phyloP scores from a whole-genome alignment of 2,329 filamentous ascomycete species.

The Penicillium sp. region DNA sequence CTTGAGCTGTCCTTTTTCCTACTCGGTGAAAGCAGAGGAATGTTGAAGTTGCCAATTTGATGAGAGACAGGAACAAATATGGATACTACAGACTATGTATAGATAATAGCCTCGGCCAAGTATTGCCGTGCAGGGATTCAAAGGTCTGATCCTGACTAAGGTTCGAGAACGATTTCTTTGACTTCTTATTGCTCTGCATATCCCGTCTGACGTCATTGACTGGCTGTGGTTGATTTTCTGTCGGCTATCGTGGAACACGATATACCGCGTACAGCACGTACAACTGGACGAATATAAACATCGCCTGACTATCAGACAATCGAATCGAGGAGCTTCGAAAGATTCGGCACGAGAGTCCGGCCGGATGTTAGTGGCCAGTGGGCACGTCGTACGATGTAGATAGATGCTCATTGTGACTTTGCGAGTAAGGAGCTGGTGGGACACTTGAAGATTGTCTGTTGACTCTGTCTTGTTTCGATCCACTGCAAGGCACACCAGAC shows the following conservation, averaged over 20 bases:
- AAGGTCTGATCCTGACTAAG: conserved; percentile 20
- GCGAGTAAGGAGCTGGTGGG: not conserved
- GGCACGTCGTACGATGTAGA: conserved; percentile 8
- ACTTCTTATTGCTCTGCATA: conserved; percentile 9
- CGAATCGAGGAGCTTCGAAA: not conserved
- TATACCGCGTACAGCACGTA: not conserved
- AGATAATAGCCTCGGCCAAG: not conserved
- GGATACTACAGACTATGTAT: too few relatives aligned
- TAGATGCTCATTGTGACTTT: not conserved
- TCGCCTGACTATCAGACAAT: not conserved
- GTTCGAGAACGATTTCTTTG: conserved; percentile 10
- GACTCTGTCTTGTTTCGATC: not conserved
- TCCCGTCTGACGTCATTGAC: conserved; percentile 22
- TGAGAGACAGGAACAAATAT: not conserved
- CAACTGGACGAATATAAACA: not conserved
- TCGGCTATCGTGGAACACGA: conserved; percentile 17
- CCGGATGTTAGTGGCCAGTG: conserved; percentile 18
- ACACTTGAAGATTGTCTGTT: not conserved
- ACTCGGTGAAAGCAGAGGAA: conserved; percentile 1
- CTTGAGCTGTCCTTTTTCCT: conserved; percentile 7
- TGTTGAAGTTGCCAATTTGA: not conserved
- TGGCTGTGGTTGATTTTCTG: conserved; percentile 2
- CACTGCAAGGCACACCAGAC: conserved; percentile 8
- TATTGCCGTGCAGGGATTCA: not conserved
- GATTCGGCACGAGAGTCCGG: not conserved